Percentiles rank a stretch among this genome's conserved stretches.
Evolutionary conservation across 805 yeast species (phyloP).

Genomic region (Wickerhamiella brachini): DNA sequence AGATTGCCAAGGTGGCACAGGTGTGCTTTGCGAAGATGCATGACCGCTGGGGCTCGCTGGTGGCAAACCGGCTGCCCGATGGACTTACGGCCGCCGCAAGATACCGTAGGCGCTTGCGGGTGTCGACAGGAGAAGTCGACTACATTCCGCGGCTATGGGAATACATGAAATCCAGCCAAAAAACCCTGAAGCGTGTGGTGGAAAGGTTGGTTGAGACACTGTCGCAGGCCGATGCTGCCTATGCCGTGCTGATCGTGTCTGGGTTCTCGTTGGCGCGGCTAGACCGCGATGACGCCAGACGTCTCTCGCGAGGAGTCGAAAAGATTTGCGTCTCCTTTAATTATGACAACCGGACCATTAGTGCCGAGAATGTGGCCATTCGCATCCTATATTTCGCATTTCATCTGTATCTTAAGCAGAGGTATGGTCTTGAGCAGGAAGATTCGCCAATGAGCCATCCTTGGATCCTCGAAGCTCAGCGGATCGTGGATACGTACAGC

Average conservation of each 20-base stretch:
- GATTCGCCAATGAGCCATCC: background rate
- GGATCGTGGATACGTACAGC: background rate
- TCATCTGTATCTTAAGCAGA: background rate
- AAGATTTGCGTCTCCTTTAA: background rate
- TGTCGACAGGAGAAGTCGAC: background rate
- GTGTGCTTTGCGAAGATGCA: background rate
- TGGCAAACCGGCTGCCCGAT: slow-evolving; percentile 2
- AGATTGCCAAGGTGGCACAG: slow-evolving; percentile 3
- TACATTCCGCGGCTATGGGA: background rate
- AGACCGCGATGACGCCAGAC: background rate
- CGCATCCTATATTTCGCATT: background rate
- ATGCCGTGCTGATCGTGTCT: background rate
- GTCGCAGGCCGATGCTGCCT: background rate
- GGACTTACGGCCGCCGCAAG: background rate
- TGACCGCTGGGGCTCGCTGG: slow-evolving; percentile 1
- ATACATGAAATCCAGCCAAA: background rate
- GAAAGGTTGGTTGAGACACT: background rate
- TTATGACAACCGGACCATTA: background rate
- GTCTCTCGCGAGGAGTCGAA: background rate
- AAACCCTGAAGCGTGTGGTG: background rate
- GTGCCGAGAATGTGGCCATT: background rate
- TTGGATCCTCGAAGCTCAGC: background rate
- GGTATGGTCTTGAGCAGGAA: background rate
- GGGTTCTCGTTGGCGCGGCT: background rate
- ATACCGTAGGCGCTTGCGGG: background rate